A percentile compares a stretch with the other conserved stretches of the same genome.
Conservation (phyloP, 805 yeast species). For the Candida hispaniensis region DNA sequence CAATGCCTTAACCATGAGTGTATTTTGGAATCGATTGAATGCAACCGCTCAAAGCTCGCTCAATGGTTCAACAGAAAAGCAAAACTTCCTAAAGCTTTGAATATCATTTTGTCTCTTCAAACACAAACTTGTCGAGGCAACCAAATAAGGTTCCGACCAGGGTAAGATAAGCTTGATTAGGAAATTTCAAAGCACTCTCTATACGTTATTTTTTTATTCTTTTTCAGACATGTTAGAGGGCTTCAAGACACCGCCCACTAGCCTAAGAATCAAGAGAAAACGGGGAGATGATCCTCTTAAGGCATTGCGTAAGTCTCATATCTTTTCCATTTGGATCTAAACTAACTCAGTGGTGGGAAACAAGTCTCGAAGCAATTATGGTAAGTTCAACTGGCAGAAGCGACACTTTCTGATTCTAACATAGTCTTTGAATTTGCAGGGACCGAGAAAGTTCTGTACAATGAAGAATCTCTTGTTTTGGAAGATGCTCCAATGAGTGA, state of each 20-base stretch:
- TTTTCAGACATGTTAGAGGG: constrained; percentile 13
- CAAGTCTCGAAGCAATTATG: constrained; percentile 21
- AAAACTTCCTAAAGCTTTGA: too few relatives aligned
- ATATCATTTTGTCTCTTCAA: too few relatives aligned
- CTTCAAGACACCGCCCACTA: constrained; percentile 38
- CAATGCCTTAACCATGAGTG: too few relatives aligned
- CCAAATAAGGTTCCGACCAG: too few relatives aligned
- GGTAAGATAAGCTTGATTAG: too few relatives aligned
- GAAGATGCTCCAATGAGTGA: constrained; percentile 10
- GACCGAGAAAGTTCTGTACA: constrained; percentile 23
- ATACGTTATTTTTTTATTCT: neutral
- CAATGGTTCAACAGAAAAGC: too few relatives aligned
- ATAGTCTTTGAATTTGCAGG: constrained; percentile 25
- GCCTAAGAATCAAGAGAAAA: constrained; percentile 76
- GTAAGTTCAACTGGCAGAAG: constrained; percentile 20
- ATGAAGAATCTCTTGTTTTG: constrained; percentile 18
- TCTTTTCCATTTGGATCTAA: neutral
- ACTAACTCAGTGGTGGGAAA: constrained; percentile 15
- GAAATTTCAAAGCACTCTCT: too few relatives aligned
- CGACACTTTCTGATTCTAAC: constrained; percentile 13
- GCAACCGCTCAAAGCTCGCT: too few relatives aligned
- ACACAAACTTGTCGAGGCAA: too few relatives aligned
- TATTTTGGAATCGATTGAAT: too few relatives aligned
- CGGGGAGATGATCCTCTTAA: constrained; percentile 82
- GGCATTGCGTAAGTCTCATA: constrained; percentile 40